A percentile compares a stretch with the other conserved stretches of the same genome.
These are phyloP conservation scores for Cercospora brassicicola DNA, from an alignment of 2,329 filamentous ascomycete species.

Conservation along the genomic window DNA sequence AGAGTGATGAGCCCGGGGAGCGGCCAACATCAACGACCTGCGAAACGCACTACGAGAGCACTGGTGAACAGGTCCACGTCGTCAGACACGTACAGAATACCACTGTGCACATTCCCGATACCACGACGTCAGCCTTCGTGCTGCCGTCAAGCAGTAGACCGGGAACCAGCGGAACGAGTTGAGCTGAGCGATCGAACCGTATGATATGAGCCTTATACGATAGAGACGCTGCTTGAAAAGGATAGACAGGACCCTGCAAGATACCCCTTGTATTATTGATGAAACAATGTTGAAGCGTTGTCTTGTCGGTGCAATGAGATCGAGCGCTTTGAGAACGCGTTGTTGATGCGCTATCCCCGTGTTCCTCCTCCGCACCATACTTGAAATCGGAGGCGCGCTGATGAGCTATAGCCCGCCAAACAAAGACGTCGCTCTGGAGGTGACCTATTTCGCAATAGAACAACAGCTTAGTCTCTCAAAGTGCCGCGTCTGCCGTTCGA, in stretches of 20 bases:
- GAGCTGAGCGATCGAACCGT: not conserved
- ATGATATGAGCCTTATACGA: conserved; percentile 3
- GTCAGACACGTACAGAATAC: conserved; percentile 24
- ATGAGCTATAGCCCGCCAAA: not conserved
- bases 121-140: not conserved
- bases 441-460: not conserved
- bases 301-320: not conserved
- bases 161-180: conserved; percentile 15
- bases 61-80: conserved; percentile 75
- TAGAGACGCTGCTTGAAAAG: not conserved
- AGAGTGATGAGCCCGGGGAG: conserved; percentile 25
- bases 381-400: not conserved
- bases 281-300: not conserved
- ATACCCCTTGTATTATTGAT: conserved; percentile 7
- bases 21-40: conserved; percentile 51
- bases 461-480: not conserved
- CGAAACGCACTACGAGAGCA: conserved; percentile 78
- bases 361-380: not conserved
- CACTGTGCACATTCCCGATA: conserved; percentile 23
- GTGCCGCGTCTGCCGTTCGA: conserved; percentile 2
- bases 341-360: not conserved
- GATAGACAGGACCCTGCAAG: conserved; percentile 13
- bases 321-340: not conserved
- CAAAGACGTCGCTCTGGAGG: not conserved
- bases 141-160: conserved; percentile 19